Conservation (phyloP, 768 basidiomycete species). For the Tulasnella sp. region DNA sequence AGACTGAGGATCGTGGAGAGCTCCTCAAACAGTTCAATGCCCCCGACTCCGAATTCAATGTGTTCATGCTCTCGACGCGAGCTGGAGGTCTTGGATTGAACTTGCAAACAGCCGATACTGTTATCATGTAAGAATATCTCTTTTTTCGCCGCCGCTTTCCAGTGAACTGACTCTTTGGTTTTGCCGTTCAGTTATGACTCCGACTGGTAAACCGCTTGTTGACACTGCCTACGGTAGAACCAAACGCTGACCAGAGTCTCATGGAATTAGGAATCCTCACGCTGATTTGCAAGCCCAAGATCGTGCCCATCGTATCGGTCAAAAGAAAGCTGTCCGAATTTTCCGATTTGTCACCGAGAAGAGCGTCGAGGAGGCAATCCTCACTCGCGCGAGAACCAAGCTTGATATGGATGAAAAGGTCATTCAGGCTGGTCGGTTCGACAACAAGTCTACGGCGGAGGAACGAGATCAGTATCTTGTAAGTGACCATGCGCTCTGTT, state of each 20-base stretch:
- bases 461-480: slow-evolving; percentile 95
- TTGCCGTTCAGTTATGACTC: slow-evolving; percentile 53
- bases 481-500: slow-evolving; percentile 25
- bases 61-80: slow-evolving; percentile 89
- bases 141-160: background rate
- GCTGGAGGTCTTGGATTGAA: slow-evolving; percentile 92
- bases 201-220: slow-evolving; percentile 43
- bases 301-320: slow-evolving; percentile 98
- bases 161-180: background rate
- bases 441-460: slow-evolving; percentile 95
- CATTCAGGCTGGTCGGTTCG: slow-evolving; percentile 97
- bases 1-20: slow-evolving; percentile 86
- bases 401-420: slow-evolving; percentile 99
- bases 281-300: slow-evolving; percentile 99
- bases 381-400: slow-evolving; percentile 88
- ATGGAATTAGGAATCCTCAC: slow-evolving; percentile 73
- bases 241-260: background rate
- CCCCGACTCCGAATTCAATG: slow-evolving; percentile 73
- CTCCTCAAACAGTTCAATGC: slow-evolving; percentile 84
- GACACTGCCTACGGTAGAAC: background rate
- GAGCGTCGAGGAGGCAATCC: slow-evolving; percentile 97
- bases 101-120: slow-evolving; percentile 91
- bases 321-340: slow-evolving; percentile 95
- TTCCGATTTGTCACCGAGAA: slow-evolving; percentile 95
- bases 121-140: slow-evolving; percentile 63